Evolutionary conservation across 2,329 filamentous ascomycete genomes (phyloP), one percentile per base, ranked within the genome.

Genomic region (Ustilaginoidea virens): DNA sequence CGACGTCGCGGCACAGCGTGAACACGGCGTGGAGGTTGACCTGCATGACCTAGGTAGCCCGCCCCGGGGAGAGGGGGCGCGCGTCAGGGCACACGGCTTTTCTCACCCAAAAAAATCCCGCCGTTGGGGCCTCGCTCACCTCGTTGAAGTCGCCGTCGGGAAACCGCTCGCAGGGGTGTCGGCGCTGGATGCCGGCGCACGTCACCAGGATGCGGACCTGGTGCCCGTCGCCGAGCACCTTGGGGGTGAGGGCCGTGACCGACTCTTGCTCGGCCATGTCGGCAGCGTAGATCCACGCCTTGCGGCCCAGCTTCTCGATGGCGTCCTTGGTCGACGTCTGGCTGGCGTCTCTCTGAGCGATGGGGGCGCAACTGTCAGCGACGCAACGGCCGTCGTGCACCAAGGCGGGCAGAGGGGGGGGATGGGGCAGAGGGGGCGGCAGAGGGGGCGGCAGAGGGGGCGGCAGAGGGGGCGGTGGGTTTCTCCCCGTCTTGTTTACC

Each of bases 1-100:
- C 81, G 11, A 82, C 66, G 49, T 86, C 80, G 35, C 82, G 74
- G 54, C 72, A 69, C 31, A 92, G 63, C 1, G 72, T 71, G 56
- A 92, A 93, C 30, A 90, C 80, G 24, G 78, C 66, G 45, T 69
- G 79, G 25, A 92, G 70, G 56, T 94, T 94, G 28, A 92, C 78
- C 60, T 92, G 80, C 23, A 93, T 60, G 17, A 93, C 79, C 65
- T 66, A 4, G 2, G 3, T 24, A 11, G 7, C 19, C 7, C 7
- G n/a, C n/a, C n/a, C n/a, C n/a, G n/a, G n/a, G n/a, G n/a, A n/a
- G n/a, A n/a, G n/a, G n/a, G n/a, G n/a, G n/a, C n/a, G n/a, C n/a
- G n/a, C n/a, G n/a, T n/a, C n/a, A n/a, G n/a, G n/a, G n/a, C n/a
- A n/a, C n/a, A n/a, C n/a, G n/a, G n/a, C 9, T 3, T 6, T 19